phyloP scores from a whole-genome alignment of 495 filamentous ascomycete genomes.

The Rostrohypoxylon terebratum region DNA sequence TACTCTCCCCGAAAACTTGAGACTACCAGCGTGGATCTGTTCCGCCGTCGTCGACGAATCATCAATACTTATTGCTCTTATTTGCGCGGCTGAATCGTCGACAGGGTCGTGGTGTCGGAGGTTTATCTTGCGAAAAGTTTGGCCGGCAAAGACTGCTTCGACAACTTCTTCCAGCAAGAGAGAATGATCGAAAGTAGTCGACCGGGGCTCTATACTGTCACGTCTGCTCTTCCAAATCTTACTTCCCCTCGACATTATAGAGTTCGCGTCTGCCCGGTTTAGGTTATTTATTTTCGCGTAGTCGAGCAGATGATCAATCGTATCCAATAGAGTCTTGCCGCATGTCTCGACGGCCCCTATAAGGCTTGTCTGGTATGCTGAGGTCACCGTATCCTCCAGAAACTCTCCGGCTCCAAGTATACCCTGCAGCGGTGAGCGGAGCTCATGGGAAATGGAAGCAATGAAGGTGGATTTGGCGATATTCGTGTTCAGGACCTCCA shows the following conservation, averaged over 20 bases:
- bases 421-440: constrained; percentile 81
- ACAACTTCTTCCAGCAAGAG: constrained; percentile 68
- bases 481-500: constrained; percentile 57
- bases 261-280: constrained; percentile 23
- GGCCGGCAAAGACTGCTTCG: constrained; percentile 69
- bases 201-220: constrained; percentile 4
- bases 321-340: constrained; percentile 80
- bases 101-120: constrained; percentile 38
- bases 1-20: constrained; percentile 40
- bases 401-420: constrained; percentile 81
- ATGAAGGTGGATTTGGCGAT: constrained; percentile 76
- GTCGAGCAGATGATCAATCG: constrained; percentile 78
- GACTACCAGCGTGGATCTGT: constrained; percentile 40
- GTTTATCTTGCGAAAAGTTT: constrained; percentile 45
- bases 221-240: constrained; percentile 13
- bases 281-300: constrained; percentile 74
- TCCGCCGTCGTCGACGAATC: constrained; percentile 30
- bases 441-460: constrained; percentile 79
- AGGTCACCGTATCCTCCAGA: constrained; percentile 65
- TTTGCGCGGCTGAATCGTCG: constrained; percentile 24
- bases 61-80: constrained; percentile 26
- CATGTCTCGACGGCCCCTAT: constrained; percentile 80
- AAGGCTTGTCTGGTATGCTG: constrained; percentile 69
- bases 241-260: not conserved
- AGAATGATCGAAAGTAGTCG: constrained; percentile 52